phyloP scores from a whole-genome alignment of 495 filamentous ascomycete genomes.

The Beverwykella pulmonaria region DNA sequence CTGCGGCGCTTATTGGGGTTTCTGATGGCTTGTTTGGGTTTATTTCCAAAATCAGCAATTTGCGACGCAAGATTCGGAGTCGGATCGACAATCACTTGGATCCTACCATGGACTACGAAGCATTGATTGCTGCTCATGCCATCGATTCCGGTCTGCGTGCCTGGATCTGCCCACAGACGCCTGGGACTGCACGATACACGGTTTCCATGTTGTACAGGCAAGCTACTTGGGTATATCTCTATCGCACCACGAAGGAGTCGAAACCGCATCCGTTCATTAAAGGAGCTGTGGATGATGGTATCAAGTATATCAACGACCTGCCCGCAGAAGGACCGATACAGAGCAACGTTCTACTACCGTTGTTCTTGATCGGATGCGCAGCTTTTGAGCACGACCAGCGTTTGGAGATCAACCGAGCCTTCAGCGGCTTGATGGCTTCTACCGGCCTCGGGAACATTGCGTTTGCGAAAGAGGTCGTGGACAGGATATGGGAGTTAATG shows the following conservation, averaged over 20 bases:
- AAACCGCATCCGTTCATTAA: slow-evolving; percentile 67
- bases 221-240: slow-evolving; percentile 88
- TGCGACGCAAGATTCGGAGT: slow-evolving; percentile 74
- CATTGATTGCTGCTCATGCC: slow-evolving; percentile 71
- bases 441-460: slow-evolving; percentile 81
- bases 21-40: slow-evolving; percentile 82
- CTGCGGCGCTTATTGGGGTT: slow-evolving; percentile 77
- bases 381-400: slow-evolving; percentile 72
- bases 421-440: slow-evolving; percentile 72
- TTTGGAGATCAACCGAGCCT: slow-evolving; percentile 67
- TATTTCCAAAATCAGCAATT: slow-evolving; percentile 76
- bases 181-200: slow-evolving; percentile 71
- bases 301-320: slow-evolving; percentile 64
- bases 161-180: slow-evolving; percentile 73
- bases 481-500: slow-evolving; percentile 83
- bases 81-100: slow-evolving; percentile 65
- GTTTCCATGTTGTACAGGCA: slow-evolving; percentile 84
- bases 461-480: slow-evolving; percentile 72
- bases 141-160: slow-evolving; percentile 76
- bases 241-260: slow-evolving; percentile 80
- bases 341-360: slow-evolving; percentile 82
- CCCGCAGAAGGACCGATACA: slow-evolving; percentile 66
- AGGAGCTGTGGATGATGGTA: slow-evolving; percentile 75
- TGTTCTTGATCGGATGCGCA: slow-evolving; percentile 86
- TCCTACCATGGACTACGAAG: slow-evolving; percentile 73